These are phyloP conservation scores for Rhamnella rubrinervis DNA, from an alignment of 331 rosid species.

Conservation along the genomic window DNA sequence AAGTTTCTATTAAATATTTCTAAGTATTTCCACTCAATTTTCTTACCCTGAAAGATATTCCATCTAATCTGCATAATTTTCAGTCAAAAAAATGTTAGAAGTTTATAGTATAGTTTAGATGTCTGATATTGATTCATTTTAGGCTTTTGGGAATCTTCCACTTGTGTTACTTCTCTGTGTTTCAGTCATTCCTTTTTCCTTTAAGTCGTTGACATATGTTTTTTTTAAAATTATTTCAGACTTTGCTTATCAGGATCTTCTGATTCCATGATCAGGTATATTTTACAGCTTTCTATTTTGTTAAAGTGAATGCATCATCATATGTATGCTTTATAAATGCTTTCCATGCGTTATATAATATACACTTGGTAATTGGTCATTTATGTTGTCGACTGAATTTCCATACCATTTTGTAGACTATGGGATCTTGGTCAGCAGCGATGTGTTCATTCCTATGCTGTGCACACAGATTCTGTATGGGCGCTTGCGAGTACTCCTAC, in stretches of 20 bases:
- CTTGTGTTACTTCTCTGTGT: not conserved
- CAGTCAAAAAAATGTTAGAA: too few species aligned
- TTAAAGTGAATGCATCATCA: not conserved
- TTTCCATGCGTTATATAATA: not conserved
- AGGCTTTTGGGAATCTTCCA: not conserved
- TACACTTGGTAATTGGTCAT: slow-evolving; percentile 11
- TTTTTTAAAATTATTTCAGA: slow-evolving; percentile 47
- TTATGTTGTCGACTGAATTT: slow-evolving; percentile 1
- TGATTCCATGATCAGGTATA: slow-evolving; percentile 98
- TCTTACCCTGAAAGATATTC: not conserved
- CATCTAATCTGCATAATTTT: not conserved
- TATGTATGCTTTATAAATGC: too few species aligned
- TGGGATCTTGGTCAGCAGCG: slow-evolving; percentile 99
- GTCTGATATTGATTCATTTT: not conserved
- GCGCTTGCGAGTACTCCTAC: slow-evolving; percentile 97
- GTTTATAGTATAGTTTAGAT: not conserved
- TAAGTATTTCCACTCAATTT: not conserved
- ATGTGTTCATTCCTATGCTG: slow-evolving; percentile 96
- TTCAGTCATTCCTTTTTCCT: slow-evolving; percentile 1
- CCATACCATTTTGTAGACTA: slow-evolving; percentile 54
- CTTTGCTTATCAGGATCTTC: slow-evolving; percentile 97
- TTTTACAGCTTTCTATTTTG: slow-evolving; percentile 6
- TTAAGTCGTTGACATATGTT: slow-evolving; percentile 17
- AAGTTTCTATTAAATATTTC: not conserved
- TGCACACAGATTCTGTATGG: slow-evolving; percentile 99